Percentiles rank a stretch among this genome's conserved stretches.
Evolutionary conservation across 495 filamentous ascomycete genomes (phyloP).

Genomic region (Chaetomium tenue): DNA sequence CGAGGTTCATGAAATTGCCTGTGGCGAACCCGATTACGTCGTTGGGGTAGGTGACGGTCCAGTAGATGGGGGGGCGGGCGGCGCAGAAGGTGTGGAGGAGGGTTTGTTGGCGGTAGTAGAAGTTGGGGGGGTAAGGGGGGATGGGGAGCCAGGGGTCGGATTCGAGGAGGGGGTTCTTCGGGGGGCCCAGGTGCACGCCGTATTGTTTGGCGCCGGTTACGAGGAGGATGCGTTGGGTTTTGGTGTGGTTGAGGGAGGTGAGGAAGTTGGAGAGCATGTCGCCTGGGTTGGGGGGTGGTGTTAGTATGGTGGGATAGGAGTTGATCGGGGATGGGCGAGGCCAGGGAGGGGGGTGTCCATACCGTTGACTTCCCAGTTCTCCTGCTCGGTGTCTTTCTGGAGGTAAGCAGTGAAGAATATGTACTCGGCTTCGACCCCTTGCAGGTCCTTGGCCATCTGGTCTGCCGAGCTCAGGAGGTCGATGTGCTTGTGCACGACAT

Average conservation of each 20-base stretch:
- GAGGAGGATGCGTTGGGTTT: slow-evolving; percentile 52
- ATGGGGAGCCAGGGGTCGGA: slow-evolving; percentile 37
- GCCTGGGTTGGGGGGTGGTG: slow-evolving; percentile 1
- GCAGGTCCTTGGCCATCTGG: slow-evolving; percentile 45
- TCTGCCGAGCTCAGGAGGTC: slow-evolving; percentile 45
- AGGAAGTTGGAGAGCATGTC: slow-evolving; percentile 54
- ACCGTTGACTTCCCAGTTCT: slow-evolving; percentile 47
- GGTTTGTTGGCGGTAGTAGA: slow-evolving; percentile 50
- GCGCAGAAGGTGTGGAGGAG: slow-evolving; percentile 41
- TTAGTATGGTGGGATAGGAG: not conserved
- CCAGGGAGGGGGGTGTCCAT: not conserved
- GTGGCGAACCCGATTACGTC: slow-evolving; percentile 51
- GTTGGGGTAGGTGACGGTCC: slow-evolving; percentile 54
- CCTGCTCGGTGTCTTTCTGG: slow-evolving; percentile 44
- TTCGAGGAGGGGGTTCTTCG: slow-evolving; percentile 52
- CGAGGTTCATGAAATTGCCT: slow-evolving; percentile 60
- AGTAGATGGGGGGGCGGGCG: slow-evolving; percentile 37
- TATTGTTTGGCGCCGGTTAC: slow-evolving; percentile 58
- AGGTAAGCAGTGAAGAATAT: slow-evolving; percentile 53
- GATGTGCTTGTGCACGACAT: slow-evolving; percentile 47
- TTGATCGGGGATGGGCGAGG: not conserved
- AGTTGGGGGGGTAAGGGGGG: slow-evolving; percentile 43
- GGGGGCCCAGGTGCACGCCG: slow-evolving; percentile 55
- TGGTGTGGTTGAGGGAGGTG: slow-evolving; percentile 41
- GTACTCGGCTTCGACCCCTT: slow-evolving; percentile 45